Conservation (phyloP, 345 rosid species). For the Gossypium raimondii region DNA sequence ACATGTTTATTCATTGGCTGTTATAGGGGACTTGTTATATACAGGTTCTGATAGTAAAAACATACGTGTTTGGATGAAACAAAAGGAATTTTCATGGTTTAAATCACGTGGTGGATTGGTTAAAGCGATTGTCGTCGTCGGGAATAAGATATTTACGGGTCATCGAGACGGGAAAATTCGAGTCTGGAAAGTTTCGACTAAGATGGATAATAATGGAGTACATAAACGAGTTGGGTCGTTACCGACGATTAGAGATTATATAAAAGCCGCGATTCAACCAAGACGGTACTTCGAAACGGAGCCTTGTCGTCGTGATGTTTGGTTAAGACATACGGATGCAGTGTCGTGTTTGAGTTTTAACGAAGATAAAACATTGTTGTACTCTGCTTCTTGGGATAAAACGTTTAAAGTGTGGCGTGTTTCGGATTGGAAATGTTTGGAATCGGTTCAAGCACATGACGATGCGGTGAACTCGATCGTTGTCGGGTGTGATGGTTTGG, state of each 20-base stretch:
- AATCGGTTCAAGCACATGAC: slow-evolving; percentile 72
- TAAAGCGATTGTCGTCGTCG: slow-evolving; percentile 65
- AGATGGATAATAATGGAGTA: slow-evolving; percentile 17
- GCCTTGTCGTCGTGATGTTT: slow-evolving; percentile 35
- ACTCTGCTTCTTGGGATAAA: slow-evolving; percentile 88
- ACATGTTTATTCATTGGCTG: slow-evolving; percentile 78
- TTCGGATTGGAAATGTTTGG: slow-evolving; percentile 62
- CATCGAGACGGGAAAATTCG: slow-evolving; percentile 95
- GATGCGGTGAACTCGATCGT: slow-evolving; percentile 75
- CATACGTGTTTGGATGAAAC: slow-evolving; percentile 85
- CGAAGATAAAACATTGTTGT: slow-evolving; percentile 55
- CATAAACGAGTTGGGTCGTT: slow-evolving; percentile 65
- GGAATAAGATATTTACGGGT: slow-evolving; percentile 64
- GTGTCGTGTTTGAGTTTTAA: slow-evolving; percentile 69
- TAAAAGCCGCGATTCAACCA: slow-evolving; percentile 47
- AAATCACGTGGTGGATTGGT: slow-evolving; percentile 82
- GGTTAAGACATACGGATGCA: slow-evolving; percentile 74
- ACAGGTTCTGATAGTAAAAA: slow-evolving; percentile 92
- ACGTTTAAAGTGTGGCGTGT: slow-evolving; percentile 82
- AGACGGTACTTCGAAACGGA: slow-evolving; percentile 54
- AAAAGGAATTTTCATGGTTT: slow-evolving; percentile 66
- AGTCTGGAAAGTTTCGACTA: slow-evolving; percentile 62
- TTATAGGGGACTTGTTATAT: slow-evolving; percentile 58
- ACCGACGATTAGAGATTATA: slow-evolving; percentile 56
- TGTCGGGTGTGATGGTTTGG: slow-evolving; percentile 68